phyloP scores from a whole-genome alignment of 164 flowering plant genomes.

The Echeveria elegans region DNA sequence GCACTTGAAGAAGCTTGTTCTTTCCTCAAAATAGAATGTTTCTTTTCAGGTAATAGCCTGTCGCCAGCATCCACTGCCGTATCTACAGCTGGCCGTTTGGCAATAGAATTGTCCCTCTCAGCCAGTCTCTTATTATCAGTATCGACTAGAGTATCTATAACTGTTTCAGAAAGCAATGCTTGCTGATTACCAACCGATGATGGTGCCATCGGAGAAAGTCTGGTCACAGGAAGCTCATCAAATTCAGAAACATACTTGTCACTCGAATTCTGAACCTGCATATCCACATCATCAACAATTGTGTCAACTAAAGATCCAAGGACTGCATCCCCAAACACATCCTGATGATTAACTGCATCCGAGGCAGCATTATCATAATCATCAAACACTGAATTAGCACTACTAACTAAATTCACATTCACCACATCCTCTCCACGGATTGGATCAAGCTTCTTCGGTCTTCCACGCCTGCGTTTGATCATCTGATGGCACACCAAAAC shows the following conservation, averaged over 20 bases:
- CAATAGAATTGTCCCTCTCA: neutral
- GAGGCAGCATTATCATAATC: neutral
- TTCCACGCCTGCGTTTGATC: conserved; percentile 2
- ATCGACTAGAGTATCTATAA: neutral
- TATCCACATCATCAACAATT: neutral
- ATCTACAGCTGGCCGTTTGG: neutral
- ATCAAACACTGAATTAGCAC: neutral
- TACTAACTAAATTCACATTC: neutral
- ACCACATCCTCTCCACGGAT: neutral
- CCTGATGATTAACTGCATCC: neutral
- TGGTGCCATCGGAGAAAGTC: neutral
- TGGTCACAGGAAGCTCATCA: neutral
- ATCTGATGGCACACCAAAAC: neutral
- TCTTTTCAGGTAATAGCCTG: neutral
- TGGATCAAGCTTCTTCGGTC: conserved; percentile 6
- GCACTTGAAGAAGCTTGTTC: neutral
- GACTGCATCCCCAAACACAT: neutral
- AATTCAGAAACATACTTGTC: neutral
- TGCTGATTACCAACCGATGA: neutral
- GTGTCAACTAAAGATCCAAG: neutral
- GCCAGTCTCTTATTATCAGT: conserved; percentile 1
- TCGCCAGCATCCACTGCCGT: neutral
- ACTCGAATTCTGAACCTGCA: neutral
- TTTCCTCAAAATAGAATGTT: neutral
- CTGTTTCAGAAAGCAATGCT: neutral